Evolutionary conservation across 805 yeast species (phyloP).

Genomic region (Saturnispora bothae): DNA sequence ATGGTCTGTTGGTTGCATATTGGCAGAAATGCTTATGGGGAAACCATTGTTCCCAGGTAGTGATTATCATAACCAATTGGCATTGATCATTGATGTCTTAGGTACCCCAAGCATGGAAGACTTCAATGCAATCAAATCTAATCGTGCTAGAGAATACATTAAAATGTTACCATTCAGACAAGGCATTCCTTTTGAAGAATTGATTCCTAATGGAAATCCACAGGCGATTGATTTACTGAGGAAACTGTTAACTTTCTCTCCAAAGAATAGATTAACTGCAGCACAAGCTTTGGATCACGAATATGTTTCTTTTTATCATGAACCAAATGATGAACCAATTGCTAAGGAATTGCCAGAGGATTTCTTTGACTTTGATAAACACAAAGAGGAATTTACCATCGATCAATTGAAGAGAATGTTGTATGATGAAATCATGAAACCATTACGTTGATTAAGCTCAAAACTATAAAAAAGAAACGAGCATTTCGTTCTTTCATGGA

Average conservation of each 20-base stretch:
- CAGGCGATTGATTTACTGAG: conserved; percentile 57
- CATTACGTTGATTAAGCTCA: conserved; percentile 18
- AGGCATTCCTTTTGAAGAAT: conserved; percentile 43
- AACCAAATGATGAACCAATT: conserved; percentile 85
- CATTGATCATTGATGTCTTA: conserved; percentile 70
- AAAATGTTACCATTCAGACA: conserved; percentile 64
- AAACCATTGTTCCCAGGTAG: conserved; percentile 88
- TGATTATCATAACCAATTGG: conserved; percentile 85
- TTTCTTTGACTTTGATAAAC: conserved; percentile 81
- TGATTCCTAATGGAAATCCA: conserved; percentile 48
- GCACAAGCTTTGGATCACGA: conserved; percentile 81
- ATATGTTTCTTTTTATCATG: conserved; percentile 80
- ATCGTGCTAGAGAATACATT: conserved; percentile 83
- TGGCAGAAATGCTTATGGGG: conserved; percentile 82
- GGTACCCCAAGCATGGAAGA: conserved; percentile 86
- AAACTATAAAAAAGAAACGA: too few species aligned
- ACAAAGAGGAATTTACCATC: conserved; percentile 67
- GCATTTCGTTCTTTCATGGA: not conserved
- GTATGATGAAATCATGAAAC: conserved; percentile 70
- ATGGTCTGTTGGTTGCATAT: conserved; percentile 94
- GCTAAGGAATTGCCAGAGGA: conserved; percentile 76
- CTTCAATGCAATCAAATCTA: conserved; percentile 61
- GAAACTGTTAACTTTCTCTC: conserved; percentile 73
- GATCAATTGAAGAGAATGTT: conserved; percentile 70
- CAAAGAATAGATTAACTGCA: conserved; percentile 72